Conservation (phyloP, 139 green algal genomes). For the Micromonas commoda region DNA sequence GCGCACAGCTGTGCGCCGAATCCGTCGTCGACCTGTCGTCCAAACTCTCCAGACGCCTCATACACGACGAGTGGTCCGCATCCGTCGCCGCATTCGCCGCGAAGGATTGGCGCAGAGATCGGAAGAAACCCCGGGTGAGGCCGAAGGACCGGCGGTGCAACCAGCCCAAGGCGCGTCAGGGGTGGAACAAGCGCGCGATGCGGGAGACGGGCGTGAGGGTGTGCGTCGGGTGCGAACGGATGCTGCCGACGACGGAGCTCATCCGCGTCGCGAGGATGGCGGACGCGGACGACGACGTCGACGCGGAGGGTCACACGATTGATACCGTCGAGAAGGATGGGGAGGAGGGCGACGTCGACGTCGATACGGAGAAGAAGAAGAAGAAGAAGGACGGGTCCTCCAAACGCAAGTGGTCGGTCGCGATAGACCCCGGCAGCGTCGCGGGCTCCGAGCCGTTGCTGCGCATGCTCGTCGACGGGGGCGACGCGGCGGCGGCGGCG, state of each 20-base stretch:
- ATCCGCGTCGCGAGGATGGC: neutral
- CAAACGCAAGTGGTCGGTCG: too few relatives aligned
- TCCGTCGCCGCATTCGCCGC: neutral
- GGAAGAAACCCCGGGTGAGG: neutral
- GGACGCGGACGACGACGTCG: neutral
- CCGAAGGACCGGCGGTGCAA: neutral
- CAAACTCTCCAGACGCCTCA: neutral
- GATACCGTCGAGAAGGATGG: neutral
- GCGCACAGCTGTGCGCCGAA: neutral
- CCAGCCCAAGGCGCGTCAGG: neutral
- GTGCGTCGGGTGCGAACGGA: neutral
- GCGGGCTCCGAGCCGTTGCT: neutral
- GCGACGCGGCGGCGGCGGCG: neutral
- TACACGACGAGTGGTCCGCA: neutral
- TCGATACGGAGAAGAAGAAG: too few relatives aligned
- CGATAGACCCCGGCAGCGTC: too few relatives aligned
- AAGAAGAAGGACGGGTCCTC: too few relatives aligned
- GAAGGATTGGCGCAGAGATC: neutral
- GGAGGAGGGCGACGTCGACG: neutral
- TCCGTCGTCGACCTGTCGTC: neutral
- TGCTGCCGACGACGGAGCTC: neutral
- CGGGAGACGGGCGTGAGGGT: neutral
- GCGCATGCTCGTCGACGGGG: neutral
- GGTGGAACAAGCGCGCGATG: neutral
- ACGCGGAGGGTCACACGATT: neutral